A percentile compares a stretch with the other conserved stretches of the same genome.
Evolutionary conservation across 176 grass and related monocot genomes (phyloP).

Genomic region (Poa pratensis): DNA sequence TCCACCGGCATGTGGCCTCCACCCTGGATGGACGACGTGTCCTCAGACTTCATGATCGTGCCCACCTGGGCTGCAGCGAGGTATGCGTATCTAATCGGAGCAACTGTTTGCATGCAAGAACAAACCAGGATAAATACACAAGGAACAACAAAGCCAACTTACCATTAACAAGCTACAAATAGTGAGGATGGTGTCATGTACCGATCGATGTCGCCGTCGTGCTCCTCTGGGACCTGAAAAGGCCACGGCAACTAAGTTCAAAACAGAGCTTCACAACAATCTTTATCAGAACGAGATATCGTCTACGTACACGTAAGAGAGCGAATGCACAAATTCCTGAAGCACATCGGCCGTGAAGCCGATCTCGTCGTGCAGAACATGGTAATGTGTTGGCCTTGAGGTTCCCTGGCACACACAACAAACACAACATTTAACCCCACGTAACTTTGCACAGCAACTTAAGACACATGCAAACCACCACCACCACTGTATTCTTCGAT

Average conservation of each 20-base stretch:
- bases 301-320: slow-evolving; percentile 88
- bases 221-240: slow-evolving; percentile 90
- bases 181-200: slow-evolving; percentile 17
- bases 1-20: slow-evolving; percentile 52
- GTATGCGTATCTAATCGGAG: slow-evolving; percentile 79
- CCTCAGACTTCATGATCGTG: slow-evolving; percentile 86
- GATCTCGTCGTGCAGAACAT: slow-evolving; percentile 88
- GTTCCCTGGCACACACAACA: slow-evolving; percentile 63
- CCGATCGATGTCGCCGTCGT: slow-evolving; percentile 84
- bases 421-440: background rate
- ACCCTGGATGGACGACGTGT: slow-evolving; percentile 79
- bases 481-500: background rate
- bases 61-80: slow-evolving; percentile 75
- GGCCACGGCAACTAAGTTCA: background rate
- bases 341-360: slow-evolving; percentile 73
- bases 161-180: background rate
- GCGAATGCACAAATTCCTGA: slow-evolving; percentile 89
- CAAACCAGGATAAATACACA: background rate
- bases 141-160: background rate
- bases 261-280: background rate
- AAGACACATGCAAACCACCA: background rate
- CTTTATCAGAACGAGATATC: background rate
- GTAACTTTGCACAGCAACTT: background rate
- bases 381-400: slow-evolving; percentile 80
- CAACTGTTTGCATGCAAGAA: slow-evolving; percentile 56